A percentile compares a stretch with the other conserved stretches of the same genome.
Evolutionary conservation across 1,284 basidiomycete genomes (phyloP).

Genomic region (Microstroma glucosiphilum): DNA sequence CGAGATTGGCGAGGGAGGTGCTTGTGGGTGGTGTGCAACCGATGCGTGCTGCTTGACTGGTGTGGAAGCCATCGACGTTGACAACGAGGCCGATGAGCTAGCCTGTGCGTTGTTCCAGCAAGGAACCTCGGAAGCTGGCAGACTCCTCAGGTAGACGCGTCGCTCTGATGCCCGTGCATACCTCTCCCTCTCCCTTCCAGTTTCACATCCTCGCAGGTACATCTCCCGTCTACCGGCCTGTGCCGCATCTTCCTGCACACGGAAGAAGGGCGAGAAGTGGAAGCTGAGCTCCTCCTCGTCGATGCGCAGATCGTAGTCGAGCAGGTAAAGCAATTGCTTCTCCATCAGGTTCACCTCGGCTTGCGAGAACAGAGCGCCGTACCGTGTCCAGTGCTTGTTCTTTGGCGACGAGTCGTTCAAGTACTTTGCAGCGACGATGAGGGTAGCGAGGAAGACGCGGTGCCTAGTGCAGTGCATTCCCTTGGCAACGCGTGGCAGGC

Average conservation of each 20-base stretch:
- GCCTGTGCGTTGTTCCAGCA: conserved; percentile 35
- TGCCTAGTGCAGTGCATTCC: conserved; percentile 89
- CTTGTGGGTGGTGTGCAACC: not conserved
- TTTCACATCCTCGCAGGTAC: conserved; percentile 45
- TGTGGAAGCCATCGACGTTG: conserved; percentile 12
- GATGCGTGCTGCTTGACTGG: not conserved
- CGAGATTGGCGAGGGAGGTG: conserved; percentile 18
- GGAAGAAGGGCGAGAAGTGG: conserved; percentile 50
- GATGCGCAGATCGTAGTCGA: conserved; percentile 50
- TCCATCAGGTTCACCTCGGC: conserved; percentile 86
- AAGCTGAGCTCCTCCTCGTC: conserved; percentile 48
- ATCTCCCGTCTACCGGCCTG: conserved; percentile 48
- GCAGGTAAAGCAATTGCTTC: conserved; percentile 60
- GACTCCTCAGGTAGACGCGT: conserved; percentile 39
- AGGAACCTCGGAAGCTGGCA: conserved; percentile 43
- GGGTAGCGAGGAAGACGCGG: conserved; percentile 86
- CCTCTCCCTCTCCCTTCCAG: conserved; percentile 45
- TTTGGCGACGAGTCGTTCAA: conserved; percentile 82
- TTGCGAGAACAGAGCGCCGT: conserved; percentile 64
- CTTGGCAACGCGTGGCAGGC: conserved; percentile 75
- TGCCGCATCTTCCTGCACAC: conserved; percentile 41
- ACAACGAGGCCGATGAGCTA: conserved; percentile 13
- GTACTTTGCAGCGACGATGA: conserved; percentile 95
- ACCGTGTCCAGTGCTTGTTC: conserved; percentile 70
- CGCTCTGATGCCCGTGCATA: conserved; percentile 46